These are phyloP conservation scores for Psilocybe cyanescens DNA, from an alignment of 768 basidiomycete genomes.

Conservation along the genomic window DNA sequence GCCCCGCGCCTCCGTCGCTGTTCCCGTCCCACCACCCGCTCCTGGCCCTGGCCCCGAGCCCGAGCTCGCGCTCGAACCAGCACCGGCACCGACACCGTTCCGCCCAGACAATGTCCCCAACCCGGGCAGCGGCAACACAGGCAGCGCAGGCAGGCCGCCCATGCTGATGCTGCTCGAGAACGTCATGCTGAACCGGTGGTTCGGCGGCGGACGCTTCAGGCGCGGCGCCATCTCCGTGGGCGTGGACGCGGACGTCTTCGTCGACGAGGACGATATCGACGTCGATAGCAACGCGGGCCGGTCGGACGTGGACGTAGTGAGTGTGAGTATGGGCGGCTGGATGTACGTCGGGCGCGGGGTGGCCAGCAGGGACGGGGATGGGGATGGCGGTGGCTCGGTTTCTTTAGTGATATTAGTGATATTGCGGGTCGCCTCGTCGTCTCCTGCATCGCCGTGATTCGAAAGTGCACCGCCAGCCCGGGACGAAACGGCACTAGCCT, in stretches of 20 bases:
- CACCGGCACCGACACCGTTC: constrained; percentile 20
- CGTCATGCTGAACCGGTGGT: constrained; percentile 30
- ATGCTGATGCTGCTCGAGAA: constrained; percentile 10
- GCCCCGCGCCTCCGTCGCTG: constrained; percentile 6
- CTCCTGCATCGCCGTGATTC: too few relatives aligned
- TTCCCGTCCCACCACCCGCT: too few relatives aligned
- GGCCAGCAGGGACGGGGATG: background rate
- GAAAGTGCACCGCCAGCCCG: too few relatives aligned
- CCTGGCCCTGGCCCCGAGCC: too few relatives aligned
- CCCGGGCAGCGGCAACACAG: background rate
- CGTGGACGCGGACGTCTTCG: background rate
- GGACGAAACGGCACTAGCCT: too few relatives aligned
- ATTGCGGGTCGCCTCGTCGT: too few relatives aligned
- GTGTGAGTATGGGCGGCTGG: background rate
- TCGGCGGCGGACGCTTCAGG: constrained; percentile 19
- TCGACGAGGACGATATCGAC: too few relatives aligned
- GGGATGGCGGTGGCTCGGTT: background rate
- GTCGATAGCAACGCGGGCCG: too few relatives aligned
- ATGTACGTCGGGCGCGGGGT: background rate
- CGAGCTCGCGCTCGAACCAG: background rate
- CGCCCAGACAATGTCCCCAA: background rate
- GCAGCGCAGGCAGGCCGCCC: constrained; percentile 15
- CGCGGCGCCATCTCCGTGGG: background rate
- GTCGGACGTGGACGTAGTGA: background rate
- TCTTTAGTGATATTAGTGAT: too few relatives aligned